Evolutionary conservation across 2,329 filamentous ascomycete genomes (phyloP), one percentile per base, ranked within the genome.

Genomic region (Pestalotiopsis sp.): DNA sequence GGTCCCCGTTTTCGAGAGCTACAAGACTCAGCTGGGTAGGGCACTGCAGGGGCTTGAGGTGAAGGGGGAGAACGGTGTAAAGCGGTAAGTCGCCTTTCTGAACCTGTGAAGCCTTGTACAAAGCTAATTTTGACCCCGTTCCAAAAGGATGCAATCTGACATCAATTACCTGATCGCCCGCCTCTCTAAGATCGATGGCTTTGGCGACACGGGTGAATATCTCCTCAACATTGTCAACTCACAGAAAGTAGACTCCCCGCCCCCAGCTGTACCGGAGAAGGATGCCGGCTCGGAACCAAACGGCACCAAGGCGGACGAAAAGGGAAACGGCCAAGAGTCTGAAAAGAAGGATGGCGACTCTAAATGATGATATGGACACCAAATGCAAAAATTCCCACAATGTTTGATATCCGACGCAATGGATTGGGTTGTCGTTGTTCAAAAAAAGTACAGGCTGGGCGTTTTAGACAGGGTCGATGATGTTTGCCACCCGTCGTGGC

Each of bases 1-100:
- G 93, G 83, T 86, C 23, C 92, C 93, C 0, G 94, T 98, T 1
- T 97, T 97, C 79, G 84, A 87, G 49, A 93, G 89, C 78, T 97
- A 97, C 79, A 90, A 90, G 75, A 91, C 93, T 68, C 92, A 95
- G 75, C 91, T 96, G 78, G 90, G 91, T 20, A 88, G 87, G 72
- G 91, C 91, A 12, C 91, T 96, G 73, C 82, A 86, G 58, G 90
- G 89, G 56, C 87, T 91, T 25, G 83, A 85, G 36, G 84, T 94
- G 25, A 89, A 87, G 79, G 93, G 89, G 6, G 86, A 89, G 72
- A 82, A 83, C 65, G 94, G 93, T 4, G 90, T 91, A 74, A 86
- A 91, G 74, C 92, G 92, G 92, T 95, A 84, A 77, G 89, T 80
- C 23, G 13, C 14, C 17, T 27, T 12, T 17, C 13, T 5, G 31